phyloP scores from a whole-genome alignment of 75 land plant genomes.

The Ceratopteris richardii region DNA sequence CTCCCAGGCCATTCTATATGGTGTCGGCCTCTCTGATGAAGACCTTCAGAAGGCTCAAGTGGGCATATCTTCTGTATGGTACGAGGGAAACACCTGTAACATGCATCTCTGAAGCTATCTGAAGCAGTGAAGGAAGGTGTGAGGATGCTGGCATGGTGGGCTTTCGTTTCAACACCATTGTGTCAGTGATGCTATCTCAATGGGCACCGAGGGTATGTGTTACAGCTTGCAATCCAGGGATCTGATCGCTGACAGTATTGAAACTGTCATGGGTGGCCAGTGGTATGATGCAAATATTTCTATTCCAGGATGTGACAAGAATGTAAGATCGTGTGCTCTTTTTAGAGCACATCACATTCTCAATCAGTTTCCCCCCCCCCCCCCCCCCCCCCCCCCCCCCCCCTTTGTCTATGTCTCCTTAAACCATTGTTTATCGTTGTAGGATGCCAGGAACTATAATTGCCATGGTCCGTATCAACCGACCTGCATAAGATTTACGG shows the following conservation, averaged over 20 bases:
- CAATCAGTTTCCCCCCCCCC: too few species aligned
- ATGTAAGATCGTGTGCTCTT: too few species aligned
- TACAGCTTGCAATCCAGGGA: conserved; percentile 83
- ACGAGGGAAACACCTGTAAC: conserved; percentile 97
- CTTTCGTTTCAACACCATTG: conserved; percentile 81
- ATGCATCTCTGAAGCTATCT: conserved; percentile 77
- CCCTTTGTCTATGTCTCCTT: not conserved
- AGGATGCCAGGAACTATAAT: conserved; percentile 36
- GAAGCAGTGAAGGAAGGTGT: conserved; percentile 82
- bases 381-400: too few species aligned
- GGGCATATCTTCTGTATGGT: conserved; percentile 96
- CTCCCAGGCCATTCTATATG: conserved; percentile 84
- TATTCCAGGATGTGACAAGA: conserved; percentile 94
- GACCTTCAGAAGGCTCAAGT: conserved; percentile 89
- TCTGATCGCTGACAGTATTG: conserved; percentile 90
- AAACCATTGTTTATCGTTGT: not conserved
- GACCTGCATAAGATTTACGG: conserved; percentile 98
- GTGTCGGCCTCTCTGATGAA: conserved; percentile 69
- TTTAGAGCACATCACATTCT: too few species aligned
- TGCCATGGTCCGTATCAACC: conserved; percentile 93
- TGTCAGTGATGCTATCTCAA: conserved; percentile 89
- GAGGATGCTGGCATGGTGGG: conserved; percentile 78
- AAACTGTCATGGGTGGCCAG: conserved; percentile 90
- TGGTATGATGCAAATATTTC: conserved; percentile 97
- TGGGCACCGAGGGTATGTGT: conserved; percentile 95